A percentile compares a stretch with the other conserved stretches of the same genome.
Evolutionary conservation across 768 basidiomycete genomes (phyloP).

Genomic region (Suillus placidus): DNA sequence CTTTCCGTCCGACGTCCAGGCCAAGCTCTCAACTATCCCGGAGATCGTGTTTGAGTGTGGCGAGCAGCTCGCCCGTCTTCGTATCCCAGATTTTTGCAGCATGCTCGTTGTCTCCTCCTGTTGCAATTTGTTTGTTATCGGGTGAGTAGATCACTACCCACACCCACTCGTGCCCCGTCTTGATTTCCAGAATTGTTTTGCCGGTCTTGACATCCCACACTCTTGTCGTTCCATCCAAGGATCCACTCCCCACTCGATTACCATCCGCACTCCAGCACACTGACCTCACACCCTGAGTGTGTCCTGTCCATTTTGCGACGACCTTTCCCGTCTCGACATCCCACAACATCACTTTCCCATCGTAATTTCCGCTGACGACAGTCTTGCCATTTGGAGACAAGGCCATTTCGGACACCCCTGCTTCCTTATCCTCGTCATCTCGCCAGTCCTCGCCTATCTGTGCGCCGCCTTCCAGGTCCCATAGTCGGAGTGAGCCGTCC

Average conservation of each 20-base stretch:
- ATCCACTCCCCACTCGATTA: background rate
- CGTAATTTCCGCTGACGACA: background rate
- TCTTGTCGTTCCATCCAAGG: background rate
- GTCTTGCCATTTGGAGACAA: background rate
- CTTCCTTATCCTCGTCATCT: background rate
- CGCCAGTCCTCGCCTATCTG: background rate
- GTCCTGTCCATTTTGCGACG: background rate
- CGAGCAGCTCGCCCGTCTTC: background rate
- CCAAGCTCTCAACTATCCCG: background rate
- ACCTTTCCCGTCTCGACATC: background rate
- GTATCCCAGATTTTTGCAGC: background rate
- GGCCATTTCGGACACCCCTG: background rate
- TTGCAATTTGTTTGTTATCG: background rate
- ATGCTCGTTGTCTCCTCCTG: background rate
- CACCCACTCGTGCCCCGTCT: background rate
- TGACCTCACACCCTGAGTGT: background rate
- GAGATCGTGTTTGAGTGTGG: background rate
- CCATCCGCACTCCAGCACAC: background rate
- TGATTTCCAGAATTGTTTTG: background rate
- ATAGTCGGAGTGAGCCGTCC: background rate
- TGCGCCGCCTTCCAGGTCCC: background rate
- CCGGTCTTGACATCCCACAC: background rate
- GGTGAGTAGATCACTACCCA: background rate
- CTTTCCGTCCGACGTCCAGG: background rate
- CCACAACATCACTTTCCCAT: background rate